Evolutionary conservation across 1,284 basidiomycete species (phyloP).

Genomic region (Dichomitus squalens): DNA sequence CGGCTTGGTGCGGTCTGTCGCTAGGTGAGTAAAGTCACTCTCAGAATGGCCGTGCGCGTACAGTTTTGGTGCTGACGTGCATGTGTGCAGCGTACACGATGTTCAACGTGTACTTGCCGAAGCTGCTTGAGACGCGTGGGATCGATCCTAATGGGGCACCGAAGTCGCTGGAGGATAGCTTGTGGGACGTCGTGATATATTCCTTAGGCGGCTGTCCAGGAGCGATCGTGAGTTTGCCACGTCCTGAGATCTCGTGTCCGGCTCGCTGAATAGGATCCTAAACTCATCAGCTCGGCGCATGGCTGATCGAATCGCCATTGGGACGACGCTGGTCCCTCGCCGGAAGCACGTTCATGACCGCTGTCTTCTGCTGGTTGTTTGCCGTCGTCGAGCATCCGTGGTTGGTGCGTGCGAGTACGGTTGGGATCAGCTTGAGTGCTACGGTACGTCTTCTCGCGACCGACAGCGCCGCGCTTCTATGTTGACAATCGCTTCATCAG

Average conservation of each 20-base stretch:
- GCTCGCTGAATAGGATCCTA: neutral
- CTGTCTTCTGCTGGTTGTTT: conserved; percentile 78
- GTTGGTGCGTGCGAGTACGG: conserved; percentile 75
- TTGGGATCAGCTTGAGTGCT: conserved; percentile 80
- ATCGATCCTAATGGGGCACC: conserved; percentile 35
- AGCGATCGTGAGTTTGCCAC: conserved; percentile 61
- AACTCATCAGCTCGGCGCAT: conserved; percentile 77
- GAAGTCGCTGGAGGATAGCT: conserved; percentile 61
- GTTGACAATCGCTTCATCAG: conserved; percentile 34
- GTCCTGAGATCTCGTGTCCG: neutral
- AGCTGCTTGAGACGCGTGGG: conserved; percentile 72
- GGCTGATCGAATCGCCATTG: conserved; percentile 78
- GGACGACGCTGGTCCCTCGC: conserved; percentile 84
- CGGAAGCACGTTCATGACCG: conserved; percentile 81
- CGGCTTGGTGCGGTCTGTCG: conserved; percentile 80
- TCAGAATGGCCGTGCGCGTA: no score
- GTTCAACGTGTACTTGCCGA: conserved; percentile 97
- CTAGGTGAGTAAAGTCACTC: conserved; percentile 79
- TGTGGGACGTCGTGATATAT: conserved; percentile 85
- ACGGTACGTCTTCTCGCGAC: conserved; percentile 53
- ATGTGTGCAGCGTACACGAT: conserved; percentile 80
- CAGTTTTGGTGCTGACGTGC: conserved; percentile 1
- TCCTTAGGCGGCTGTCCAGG: conserved; percentile 88
- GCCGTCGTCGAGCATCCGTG: conserved; percentile 60
- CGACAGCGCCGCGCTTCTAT: neutral